Base-by-base conservation (phyloP, 257 asterid genomes). In the Fraxinus quadrangulata region DNA sequence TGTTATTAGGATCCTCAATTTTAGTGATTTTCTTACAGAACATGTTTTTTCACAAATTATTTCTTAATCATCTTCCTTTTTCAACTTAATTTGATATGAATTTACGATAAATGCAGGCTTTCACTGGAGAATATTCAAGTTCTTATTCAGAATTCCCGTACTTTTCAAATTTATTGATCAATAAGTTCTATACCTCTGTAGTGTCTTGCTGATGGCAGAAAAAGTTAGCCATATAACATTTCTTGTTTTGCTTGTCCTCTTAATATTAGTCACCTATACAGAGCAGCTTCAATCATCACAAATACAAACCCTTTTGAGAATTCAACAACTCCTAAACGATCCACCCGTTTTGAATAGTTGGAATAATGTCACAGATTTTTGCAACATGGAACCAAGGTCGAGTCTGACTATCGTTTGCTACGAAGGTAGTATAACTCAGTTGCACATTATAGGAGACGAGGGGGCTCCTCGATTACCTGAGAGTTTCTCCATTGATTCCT, bases 361-460 rank as follows among this genome's bases (percentile, higher is more conserved):
- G 96, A 87, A 69, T 13, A 84, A 71, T 12, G 72, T 34, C 26
- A 92, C 94, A 0, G 89, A 91, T 87, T 84, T 91, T 84, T 94
- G 98, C 84, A 89, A 84, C 28, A 31, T 65, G 10, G 93, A 90
- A 78, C 88, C 96, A 6, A 85, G 86, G 49, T 21, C 86, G 2
- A 33, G 84, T 26, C 81, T 92, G 56, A 90, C 92, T n/a, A 79
- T 94, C 17, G 90, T 92, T 71, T 94, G 97, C 86, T 94, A 91
- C 8, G 93, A 86, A 42, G 80, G 83, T 28, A 90, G 72, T 89
- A 86, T 91, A 83, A 89, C 97, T 83, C 98, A 94, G 86, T 81
- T 94, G 78, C 97, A 92, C 76, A 90, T 92, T 67, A 87, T 87
- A 66, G 97, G 96, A 45, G 81, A 79, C 23, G 68, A 51, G 0